Base-by-base conservation (phyloP, 2,329 filamentous ascomycete genomes). In the Aspergillus brasiliensis region DNA sequence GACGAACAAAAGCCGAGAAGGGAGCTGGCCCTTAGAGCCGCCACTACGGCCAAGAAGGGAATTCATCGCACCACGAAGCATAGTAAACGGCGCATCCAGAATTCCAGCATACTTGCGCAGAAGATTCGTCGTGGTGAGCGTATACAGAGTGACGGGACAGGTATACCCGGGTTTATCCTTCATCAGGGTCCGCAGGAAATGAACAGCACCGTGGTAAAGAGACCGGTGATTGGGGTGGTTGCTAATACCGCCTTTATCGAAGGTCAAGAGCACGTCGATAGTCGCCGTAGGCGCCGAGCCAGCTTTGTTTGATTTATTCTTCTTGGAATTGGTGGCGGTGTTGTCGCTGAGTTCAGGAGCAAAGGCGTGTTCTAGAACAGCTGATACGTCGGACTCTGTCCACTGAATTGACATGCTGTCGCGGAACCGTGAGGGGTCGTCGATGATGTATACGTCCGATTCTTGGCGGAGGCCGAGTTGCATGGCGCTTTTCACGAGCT, bases 201-300 rank as follows among this genome's bases (percentile, higher is more conserved):
- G 77, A 48, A 86, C 84, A 6, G 92, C 91, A 59, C 94, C 95
- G 74, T 91, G 84, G 79, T 92, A 92, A 8, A 98, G 85, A 5
- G 92, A 92, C 64, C 91, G 90, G 80, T 99, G 95, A 81, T 99
- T 99, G 21, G 92, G 92, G 77, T 99, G 95, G 46, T 86, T 86
- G 60, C 92, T 97, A 51, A 99, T 83, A 60, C 95, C 95, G 51
- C 78, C 65, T n/a, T 77, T 73, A 79, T 99, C 95, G 73, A 99
- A 99, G 28, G 95, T 99, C 65, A 99, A 82, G 67, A 99, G 84
- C 27, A 89, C 84, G 76, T 97, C 92, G 71, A 96, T 91, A 55
- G 78, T 82, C 0, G 84, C 78, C 37, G 78, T 73, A 2, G 84
- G 84, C 1, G 81, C 74, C 23, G 75, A 62, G 6, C 56, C 58